Evolutionary conservation across 768 basidiomycete genomes (phyloP).

Genomic region (Sutorius australiensis): DNA sequence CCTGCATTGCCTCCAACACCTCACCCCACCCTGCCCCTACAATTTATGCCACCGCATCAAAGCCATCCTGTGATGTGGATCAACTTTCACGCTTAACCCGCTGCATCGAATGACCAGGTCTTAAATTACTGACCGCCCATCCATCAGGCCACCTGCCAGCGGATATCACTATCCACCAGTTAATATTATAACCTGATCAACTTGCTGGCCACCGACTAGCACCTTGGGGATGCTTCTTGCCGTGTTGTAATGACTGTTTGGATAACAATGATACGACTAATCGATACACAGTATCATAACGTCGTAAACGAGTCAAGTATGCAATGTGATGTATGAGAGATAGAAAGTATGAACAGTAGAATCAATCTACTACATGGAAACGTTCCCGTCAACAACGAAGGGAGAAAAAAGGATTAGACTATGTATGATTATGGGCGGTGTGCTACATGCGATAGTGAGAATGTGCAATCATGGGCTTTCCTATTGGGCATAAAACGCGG

Average conservation of each 20-base stretch:
- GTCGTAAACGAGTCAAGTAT: background rate
- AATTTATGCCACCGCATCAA: background rate
- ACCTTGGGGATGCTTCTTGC: too few relatives aligned
- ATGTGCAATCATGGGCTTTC: background rate
- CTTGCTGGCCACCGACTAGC: too few relatives aligned
- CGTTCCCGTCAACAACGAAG: conserved; percentile 9
- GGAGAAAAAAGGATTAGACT: conserved; percentile 4
- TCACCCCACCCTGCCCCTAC: too few relatives aligned
- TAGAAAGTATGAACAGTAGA: conserved; percentile 21
- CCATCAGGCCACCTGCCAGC: too few relatives aligned
- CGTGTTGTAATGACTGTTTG: background rate
- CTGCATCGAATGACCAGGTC: too few relatives aligned
- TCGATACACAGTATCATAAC: conserved; percentile 31
- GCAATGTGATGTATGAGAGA: background rate
- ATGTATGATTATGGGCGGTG: background rate
- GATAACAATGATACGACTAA: conserved; percentile 7
- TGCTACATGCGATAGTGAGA: background rate
- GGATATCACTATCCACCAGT: background rate
- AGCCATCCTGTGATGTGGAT: background rate
- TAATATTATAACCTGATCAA: background rate
- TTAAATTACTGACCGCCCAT: too few relatives aligned
- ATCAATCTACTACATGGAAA: conserved; percentile 23
- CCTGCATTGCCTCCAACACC: too few relatives aligned
- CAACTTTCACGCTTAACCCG: background rate
- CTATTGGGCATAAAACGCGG: background rate